Evolutionary conservation across 225 moss, liverwort and hornwort species (phyloP).

Genomic region (Lunularia cruciata): DNA sequence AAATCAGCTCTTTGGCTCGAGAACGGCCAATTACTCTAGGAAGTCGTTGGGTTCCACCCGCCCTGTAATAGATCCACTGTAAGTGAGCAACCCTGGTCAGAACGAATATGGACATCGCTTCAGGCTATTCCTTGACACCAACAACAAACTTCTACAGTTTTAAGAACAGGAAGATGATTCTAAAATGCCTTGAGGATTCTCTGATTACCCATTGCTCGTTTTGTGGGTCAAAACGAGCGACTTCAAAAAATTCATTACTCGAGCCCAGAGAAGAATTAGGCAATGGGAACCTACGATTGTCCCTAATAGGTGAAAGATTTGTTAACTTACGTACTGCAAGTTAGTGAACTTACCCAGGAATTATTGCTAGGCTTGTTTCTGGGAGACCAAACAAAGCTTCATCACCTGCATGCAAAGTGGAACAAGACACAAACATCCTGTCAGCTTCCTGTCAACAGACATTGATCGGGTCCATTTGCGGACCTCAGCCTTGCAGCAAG

Average conservation of each 20-base stretch:
- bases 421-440: too few species aligned
- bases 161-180: not conserved
- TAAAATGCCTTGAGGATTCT: not conserved
- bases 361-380: slow-evolving; percentile 91
- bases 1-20: slow-evolving; percentile 92
- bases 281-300: too few species aligned
- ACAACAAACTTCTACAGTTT: not conserved
- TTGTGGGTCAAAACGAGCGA: too few species aligned
- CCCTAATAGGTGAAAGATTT: too few species aligned
- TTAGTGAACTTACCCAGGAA: slow-evolving; percentile 80
- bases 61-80: slow-evolving; percentile 54
- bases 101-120: not conserved
- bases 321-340: too few species aligned
- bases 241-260: too few species aligned
- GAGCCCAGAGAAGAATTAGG: too few species aligned
- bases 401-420: slow-evolving; percentile 65
- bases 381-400: slow-evolving; percentile 93
- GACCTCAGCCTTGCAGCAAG: too few species aligned
- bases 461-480: too few species aligned
- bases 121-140: not conserved
- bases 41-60: slow-evolving; percentile 93
- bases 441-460: too few species aligned
- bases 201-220: too few species aligned
- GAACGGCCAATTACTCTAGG: slow-evolving; percentile 90
- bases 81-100: slow-evolving; percentile 20